Conservation (phyloP, 139 green algal genomes). For the Micractinium sp. region DNA sequence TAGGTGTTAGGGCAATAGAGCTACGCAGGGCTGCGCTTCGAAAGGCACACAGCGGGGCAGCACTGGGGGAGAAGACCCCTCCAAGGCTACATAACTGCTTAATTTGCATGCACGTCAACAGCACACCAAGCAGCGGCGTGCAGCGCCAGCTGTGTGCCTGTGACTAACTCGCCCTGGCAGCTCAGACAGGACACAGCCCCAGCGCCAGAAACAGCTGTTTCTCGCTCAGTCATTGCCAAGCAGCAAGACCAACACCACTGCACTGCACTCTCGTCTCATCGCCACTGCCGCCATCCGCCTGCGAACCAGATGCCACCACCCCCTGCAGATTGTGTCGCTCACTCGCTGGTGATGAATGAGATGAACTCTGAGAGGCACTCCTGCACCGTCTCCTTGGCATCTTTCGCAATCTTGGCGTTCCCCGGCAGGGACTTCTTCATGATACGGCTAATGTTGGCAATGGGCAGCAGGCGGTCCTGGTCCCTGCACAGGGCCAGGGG, state of each 20-base stretch:
- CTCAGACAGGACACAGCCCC: too few relatives aligned
- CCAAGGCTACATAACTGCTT: neutral
- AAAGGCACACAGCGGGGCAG: neutral
- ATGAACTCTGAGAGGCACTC: slow-evolving; percentile 99
- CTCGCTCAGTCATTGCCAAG: too few relatives aligned
- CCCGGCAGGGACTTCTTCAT: slow-evolving; percentile 96
- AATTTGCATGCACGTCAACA: too few relatives aligned
- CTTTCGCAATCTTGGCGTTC: slow-evolving; percentile 99
- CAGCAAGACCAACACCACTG: too few relatives aligned
- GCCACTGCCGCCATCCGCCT: neutral
- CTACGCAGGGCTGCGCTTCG: neutral
- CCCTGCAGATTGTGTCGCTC: slow-evolving; percentile 46
- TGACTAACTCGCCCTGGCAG: too few relatives aligned
- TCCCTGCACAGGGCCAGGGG: slow-evolving; percentile 53
- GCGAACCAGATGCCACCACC: too few relatives aligned
- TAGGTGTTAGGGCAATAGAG: too few relatives aligned
- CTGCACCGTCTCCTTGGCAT: slow-evolving; percentile 99
- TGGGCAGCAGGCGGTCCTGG: slow-evolving; percentile 96
- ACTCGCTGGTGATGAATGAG: slow-evolving; percentile 99
- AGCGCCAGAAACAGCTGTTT: too few relatives aligned
- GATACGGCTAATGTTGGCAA: slow-evolving; percentile 99
- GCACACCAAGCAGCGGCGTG: too few relatives aligned
- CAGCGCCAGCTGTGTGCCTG: too few relatives aligned
- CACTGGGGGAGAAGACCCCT: neutral
- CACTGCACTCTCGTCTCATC: neutral